Evolutionary conservation across 148 eudicot genomes (phyloP), one percentile per base, ranked within the genome.

Genomic region (Polygonum aviculare): DNA sequence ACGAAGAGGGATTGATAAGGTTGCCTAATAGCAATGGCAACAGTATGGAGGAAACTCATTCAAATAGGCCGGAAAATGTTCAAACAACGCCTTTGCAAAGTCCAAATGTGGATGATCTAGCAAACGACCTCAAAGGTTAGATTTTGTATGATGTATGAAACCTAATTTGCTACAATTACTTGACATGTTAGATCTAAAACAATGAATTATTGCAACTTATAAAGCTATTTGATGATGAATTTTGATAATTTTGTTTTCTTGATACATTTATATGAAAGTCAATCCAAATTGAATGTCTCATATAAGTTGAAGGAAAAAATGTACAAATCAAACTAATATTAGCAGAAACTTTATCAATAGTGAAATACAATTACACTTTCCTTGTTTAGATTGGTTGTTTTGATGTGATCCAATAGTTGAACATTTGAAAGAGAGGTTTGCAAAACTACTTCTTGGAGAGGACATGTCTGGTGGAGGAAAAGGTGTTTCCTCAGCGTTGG

Each of bases 401-500:
- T 38, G 11, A 0, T 36, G 47, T 54, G 11, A 44, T 69, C 19
- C 55, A 87, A 88, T 80, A 73, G 83, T 77, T 74, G 87, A 83
- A 4, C n/a, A 79, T 80, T 83, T 87, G 84, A 87, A 83, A 85
- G 90, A 87, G 76, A 85, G 77, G 80, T 87, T 87, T 82, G 76
- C 88, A 0, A 87, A 87, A 77, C 72, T 85, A 81, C 87, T 88
- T 19, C 78, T 88, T 12, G 88, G 91, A 2, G 91, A 88, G 83
- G 91, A 88, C 74, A 88, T 86, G 88, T 88, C 91, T 31, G 91
- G 91, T n/a, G 87, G 91, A 15, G 91, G 91, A 63, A 88, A 88
- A 65, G 91, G 91, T 45, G 91, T 88, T 52, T 86, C 91, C 11
- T 88, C 91, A 0, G 88, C 91, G 15, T 83, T 86, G 85, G 91